Base-by-base conservation (phyloP, 768 basidiomycete species). In the Leccinum truebloodii region DNA sequence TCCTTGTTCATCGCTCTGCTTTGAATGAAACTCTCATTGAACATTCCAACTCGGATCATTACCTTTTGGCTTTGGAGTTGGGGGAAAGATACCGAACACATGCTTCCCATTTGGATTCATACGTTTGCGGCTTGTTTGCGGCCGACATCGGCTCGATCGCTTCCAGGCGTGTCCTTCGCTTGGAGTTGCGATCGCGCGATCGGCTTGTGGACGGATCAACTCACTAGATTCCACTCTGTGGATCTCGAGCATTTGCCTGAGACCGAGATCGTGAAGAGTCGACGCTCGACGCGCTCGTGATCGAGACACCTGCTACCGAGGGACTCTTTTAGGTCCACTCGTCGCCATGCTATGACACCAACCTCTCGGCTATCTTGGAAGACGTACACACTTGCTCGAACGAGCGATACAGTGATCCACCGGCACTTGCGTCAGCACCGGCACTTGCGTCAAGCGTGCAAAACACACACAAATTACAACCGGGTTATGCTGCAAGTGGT, bases 21-120 rank as follows among this genome's bases (percentile, higher is more conserved):
- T 30, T 53, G 55, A 54, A 56, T 52, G 46, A 64, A 54, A 52
- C 1, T 49, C 26, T 32, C 39, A 37, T 41, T 3, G 39, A 39
- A 41, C 39, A n/a, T 39, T 54, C 8, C 28, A 37, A 37, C 14
- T 24, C 41, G 4, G 9, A 44, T 44, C 3, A n/a, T 10, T n/a
- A 4, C n/a, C 2, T 2, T n/a, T 44, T 44, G 18, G 41, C 9
- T 44, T 44, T 44, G 41, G 24, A 12, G 26, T 60, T 41, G 12
- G 2, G 20, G 6, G 10, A 53, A 49, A 54, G 54, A 48, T 28
- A 22, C 26, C 39, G 20, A 16, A 1, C 0, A 5, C 13, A 14
- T 12, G 12, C 32, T 13, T 28, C 26, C 26, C 26, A 28, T 28
- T 28, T 28, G 26, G 26, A 28, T 28, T 28, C 26, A 6, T 28